phyloP scores from a whole-genome alignment of 176 grass and related monocot species.

The Triticum timopheevii region DNA sequence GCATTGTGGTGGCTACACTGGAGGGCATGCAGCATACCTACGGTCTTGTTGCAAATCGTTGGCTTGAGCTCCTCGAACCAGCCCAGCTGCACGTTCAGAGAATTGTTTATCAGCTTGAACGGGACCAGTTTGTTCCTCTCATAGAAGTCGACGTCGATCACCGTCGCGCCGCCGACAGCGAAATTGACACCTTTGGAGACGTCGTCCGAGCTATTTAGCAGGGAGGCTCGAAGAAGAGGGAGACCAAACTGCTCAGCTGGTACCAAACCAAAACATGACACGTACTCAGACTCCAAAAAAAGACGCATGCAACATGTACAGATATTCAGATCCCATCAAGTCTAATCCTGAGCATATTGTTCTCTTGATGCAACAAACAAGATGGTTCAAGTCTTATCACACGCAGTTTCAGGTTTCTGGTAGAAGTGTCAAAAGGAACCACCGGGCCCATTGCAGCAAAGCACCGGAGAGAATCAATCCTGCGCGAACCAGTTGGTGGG shows the following conservation, averaged over 20 bases:
- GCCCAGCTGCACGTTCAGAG: slow-evolving; percentile 36
- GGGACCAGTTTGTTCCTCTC: background rate
- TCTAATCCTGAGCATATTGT: background rate
- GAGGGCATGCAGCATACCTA: background rate
- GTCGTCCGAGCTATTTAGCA: background rate
- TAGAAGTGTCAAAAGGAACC: no score
- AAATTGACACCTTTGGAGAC: slow-evolving; percentile 46
- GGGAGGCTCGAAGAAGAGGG: slow-evolving; percentile 34
- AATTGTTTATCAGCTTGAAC: slow-evolving; percentile 24
- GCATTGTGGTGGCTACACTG: background rate
- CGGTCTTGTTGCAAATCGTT: slow-evolving; percentile 31
- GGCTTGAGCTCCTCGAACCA: slow-evolving; percentile 56
- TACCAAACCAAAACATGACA: background rate
- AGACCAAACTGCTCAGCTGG: slow-evolving; percentile 41
- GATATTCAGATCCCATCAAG: background rate
- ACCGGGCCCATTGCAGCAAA: no score
- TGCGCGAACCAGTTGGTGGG: no score
- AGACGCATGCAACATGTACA: background rate
- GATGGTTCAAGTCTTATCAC: background rate
- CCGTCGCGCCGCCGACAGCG: slow-evolving; percentile 42
- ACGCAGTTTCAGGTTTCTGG: no score
- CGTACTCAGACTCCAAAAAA: background rate
- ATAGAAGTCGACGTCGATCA: slow-evolving; percentile 42
- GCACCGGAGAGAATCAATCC: no score
- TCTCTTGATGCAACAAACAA: background rate